Conservation (phyloP, 257 asterid genomes). For the Solanum dulcamara region DNA sequence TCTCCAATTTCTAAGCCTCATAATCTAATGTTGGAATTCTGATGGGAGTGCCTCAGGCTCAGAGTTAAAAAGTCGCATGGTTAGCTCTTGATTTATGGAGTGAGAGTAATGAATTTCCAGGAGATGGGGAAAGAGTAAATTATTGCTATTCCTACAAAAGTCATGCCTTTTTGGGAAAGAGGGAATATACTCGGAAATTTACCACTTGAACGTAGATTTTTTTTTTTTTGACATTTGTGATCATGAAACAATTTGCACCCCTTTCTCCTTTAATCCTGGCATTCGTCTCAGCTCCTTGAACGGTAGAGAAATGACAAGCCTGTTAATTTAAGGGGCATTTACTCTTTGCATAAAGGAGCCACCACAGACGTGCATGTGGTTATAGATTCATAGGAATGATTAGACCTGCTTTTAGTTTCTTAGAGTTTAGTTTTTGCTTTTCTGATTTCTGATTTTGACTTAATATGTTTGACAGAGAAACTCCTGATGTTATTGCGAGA, state of each 20-base stretch:
- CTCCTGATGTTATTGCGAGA: constrained; percentile 64
- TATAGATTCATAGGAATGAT: neutral
- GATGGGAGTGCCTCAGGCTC: neutral
- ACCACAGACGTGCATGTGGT: neutral
- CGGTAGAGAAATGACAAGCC: no score
- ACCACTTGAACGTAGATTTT: neutral
- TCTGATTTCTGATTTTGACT: neutral
- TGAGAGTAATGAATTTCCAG: neutral
- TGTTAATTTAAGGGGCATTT: no score
- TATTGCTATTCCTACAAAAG: neutral
- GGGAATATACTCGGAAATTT: neutral
- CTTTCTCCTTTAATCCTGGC: neutral
- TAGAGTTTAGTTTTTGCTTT: neutral
- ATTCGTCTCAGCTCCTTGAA: no score
- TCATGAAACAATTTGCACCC: neutral
- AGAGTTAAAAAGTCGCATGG: neutral
- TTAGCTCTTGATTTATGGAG: neutral
- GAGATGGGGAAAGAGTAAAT: neutral
- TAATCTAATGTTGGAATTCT: neutral
- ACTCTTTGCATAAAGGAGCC: no score
- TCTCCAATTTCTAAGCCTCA: neutral
- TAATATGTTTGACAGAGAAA: constrained; percentile 31
- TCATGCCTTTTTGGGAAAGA: neutral
- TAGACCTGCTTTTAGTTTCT: neutral
- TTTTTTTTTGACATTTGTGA: neutral